Evolutionary conservation across 495 filamentous ascomycete genomes (phyloP).

Genomic region (Ramalina intermedia): DNA sequence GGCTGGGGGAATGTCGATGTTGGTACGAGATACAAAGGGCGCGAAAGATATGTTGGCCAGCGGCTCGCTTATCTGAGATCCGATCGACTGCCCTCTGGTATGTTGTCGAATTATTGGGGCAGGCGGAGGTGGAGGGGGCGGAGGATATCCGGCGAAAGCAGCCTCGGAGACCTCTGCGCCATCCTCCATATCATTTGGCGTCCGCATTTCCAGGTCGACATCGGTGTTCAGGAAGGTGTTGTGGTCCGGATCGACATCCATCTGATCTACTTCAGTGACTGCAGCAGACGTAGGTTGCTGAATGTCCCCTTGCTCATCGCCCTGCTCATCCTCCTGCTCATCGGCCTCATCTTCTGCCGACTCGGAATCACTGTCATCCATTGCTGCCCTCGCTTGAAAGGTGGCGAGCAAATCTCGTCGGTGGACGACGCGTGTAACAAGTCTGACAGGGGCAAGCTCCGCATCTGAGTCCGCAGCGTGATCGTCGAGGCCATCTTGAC

Average conservation of each 20-base stretch:
- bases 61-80: constrained; percentile 43
- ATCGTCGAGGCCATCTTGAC: constrained; percentile 78
- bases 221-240: constrained; percentile 25
- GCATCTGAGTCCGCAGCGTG: constrained; percentile 43
- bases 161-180: constrained; percentile 57
- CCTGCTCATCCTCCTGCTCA: constrained; percentile 30
- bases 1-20: constrained; percentile 43
- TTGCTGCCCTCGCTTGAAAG: constrained; percentile 18
- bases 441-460: not conserved
- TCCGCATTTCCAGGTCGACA: constrained; percentile 35
- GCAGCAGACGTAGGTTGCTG: constrained; percentile 12
- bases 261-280: constrained; percentile 33
- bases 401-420: constrained; percentile 15
- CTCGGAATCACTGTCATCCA: constrained; percentile 36
- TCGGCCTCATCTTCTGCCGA: constrained; percentile 34
- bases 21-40: constrained; percentile 37
- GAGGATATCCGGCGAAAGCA: constrained; percentile 52
- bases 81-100: constrained; percentile 39
- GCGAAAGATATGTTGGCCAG: constrained; percentile 29
- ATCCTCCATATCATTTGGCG: constrained; percentile 33
- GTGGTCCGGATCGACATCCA: constrained; percentile 25
- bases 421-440: not conserved
- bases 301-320: constrained; percentile 25
- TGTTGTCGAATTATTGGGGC: constrained; percentile 22
- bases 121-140: constrained; percentile 50